Evolutionary conservation across 2,329 filamentous ascomycete genomes (phyloP).

Genomic region (Neoscytalidium dimidiatum): DNA sequence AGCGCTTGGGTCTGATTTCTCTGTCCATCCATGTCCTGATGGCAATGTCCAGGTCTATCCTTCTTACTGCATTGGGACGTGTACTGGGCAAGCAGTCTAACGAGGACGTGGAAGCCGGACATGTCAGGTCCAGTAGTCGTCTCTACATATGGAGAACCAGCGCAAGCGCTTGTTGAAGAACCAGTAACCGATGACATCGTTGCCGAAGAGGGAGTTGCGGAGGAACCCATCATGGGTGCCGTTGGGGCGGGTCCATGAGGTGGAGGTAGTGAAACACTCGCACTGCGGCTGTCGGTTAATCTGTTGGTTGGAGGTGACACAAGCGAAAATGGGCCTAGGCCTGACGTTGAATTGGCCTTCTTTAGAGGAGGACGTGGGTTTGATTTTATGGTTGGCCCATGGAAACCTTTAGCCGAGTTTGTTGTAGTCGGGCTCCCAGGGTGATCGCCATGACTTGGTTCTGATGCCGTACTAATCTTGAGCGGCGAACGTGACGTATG

Average conservation of each 20-base stretch:
- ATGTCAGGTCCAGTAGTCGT: neutral
- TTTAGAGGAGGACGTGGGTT: neutral
- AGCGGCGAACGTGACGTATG: neutral
- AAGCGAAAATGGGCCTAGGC: neutral
- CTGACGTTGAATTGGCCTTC: neutral
- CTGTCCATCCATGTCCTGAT: too few relatives aligned
- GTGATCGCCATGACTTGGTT: too few relatives aligned
- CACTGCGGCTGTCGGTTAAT: neutral
- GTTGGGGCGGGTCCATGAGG: neutral
- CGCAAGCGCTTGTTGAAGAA: neutral
- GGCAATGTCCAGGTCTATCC: neutral
- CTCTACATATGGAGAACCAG: too few relatives aligned
- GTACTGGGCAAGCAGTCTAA: neutral
- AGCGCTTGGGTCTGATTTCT: neutral
- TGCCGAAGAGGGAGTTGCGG: neutral
- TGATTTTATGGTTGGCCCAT: neutral
- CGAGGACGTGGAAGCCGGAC: neutral
- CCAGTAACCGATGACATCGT: neutral
- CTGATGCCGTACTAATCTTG: neutral
- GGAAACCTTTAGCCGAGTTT: neutral
- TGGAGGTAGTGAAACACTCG: neutral
- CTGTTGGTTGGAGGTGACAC: neutral
- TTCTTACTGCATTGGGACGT: neutral
- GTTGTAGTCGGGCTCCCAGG: neutral
- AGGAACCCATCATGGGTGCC: neutral